Evolutionary conservation across 805 yeast genomes (phyloP).

Genomic region (Candida sphagnicola): DNA sequence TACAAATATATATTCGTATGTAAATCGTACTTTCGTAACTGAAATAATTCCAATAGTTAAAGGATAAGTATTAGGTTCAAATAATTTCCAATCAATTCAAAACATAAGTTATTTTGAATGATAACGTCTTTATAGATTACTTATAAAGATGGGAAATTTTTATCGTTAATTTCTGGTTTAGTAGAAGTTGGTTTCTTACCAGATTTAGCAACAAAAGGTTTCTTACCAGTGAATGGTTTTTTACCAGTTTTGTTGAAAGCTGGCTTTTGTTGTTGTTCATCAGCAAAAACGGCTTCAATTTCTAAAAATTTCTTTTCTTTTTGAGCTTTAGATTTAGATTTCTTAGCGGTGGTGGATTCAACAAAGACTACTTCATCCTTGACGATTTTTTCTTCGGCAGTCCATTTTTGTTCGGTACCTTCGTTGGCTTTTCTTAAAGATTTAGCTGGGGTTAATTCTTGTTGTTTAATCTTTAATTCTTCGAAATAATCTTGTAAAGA

Average conservation of each 20-base stretch:
- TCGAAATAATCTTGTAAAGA: slow-evolving; percentile 86
- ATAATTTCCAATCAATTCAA: too few relatives aligned
- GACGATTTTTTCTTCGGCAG: slow-evolving; percentile 53
- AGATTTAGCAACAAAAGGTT: slow-evolving; percentile 5
- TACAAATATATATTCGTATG: neutral
- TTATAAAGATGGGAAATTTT: slow-evolving; percentile 69
- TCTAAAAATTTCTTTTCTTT: slow-evolving; percentile 82
- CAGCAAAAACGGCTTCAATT: slow-evolving; percentile 68
- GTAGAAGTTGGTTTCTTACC: slow-evolving; percentile 28
- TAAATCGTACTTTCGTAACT: slow-evolving; percentile 1
- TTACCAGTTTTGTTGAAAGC: slow-evolving; percentile 16
- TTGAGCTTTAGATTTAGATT: slow-evolving; percentile 63
- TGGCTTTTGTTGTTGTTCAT: slow-evolving; percentile 40
- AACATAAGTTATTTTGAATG: neutral
- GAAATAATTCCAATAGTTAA: slow-evolving; percentile 1
- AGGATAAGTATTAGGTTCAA: neutral
- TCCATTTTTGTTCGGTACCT: slow-evolving; percentile 51
- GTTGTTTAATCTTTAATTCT: slow-evolving; percentile 50
- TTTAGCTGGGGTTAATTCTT: slow-evolving; percentile 33
- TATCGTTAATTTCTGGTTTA: slow-evolving; percentile 47
- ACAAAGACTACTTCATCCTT: slow-evolving; percentile 61
- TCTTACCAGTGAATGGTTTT: slow-evolving; percentile 7
- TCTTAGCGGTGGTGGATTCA: slow-evolving; percentile 62
- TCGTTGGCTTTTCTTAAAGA: slow-evolving; percentile 51
- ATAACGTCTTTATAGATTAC: slow-evolving; percentile 1